A percentile compares a stretch with the other conserved stretches of the same genome.
Conservation (phyloP, 495 filamentous ascomycete species). For the Clavariopsis aquatica region DNA sequence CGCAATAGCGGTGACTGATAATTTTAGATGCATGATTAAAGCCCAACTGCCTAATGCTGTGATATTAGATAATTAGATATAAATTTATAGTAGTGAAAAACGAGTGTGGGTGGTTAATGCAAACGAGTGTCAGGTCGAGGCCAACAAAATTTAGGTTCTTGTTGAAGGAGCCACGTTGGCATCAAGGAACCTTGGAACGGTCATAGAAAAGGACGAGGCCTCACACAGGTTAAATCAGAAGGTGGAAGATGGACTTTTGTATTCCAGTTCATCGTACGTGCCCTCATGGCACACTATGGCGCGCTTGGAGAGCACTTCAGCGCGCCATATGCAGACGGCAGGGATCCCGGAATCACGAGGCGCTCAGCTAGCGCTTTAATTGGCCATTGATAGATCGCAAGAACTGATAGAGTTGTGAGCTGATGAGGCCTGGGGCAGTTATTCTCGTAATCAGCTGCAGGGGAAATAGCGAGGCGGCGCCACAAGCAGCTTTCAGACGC, state of each 20-base stretch:
- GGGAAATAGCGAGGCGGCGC: slow-evolving; percentile 1
- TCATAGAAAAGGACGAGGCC: neutral
- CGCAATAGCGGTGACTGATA: neutral
- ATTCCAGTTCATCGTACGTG: neutral
- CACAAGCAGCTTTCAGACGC: neutral
- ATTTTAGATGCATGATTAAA: neutral
- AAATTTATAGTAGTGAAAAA: neutral
- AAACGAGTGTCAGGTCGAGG: neutral
- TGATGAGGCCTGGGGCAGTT: neutral
- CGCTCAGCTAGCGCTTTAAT: neutral
- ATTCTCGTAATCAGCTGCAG: neutral
- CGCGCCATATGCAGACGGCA: neutral
- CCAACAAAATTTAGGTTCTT: neutral
- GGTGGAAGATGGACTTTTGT: neutral
- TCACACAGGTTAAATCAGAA: neutral
- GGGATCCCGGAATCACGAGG: neutral
- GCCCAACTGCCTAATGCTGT: neutral
- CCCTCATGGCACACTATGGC: neutral
- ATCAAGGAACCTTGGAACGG: neutral
- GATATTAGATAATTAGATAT: too few relatives aligned
- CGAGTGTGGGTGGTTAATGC: neutral
- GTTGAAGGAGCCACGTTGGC: neutral
- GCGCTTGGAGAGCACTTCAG: neutral
- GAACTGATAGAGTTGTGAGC: neutral
- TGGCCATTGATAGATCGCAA: neutral